A percentile compares a stretch with the other conserved stretches of the same genome.
Evolutionary conservation across 352 stramenopile species (phyloP).

Genomic region (Pythium utonaiense): DNA sequence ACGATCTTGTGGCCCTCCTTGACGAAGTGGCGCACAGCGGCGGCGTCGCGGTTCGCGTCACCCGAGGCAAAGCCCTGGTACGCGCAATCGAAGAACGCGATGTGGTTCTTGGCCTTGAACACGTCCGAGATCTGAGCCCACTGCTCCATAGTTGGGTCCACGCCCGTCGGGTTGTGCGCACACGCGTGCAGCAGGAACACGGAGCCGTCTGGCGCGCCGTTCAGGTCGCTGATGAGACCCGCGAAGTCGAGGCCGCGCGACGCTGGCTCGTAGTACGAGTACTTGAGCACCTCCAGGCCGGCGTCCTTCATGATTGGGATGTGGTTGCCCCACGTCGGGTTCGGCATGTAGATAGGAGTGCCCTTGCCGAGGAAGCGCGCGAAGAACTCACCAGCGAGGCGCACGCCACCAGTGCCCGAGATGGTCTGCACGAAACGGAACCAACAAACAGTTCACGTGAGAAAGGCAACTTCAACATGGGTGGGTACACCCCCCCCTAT

Average conservation of each 20-base stretch:
- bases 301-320: slow-evolving; percentile 92
- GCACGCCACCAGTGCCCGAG: slow-evolving; percentile 97
- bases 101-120: slow-evolving; percentile 95
- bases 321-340: slow-evolving; percentile 99
- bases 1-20: slow-evolving; percentile 97
- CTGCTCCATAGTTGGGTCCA: slow-evolving; percentile 97
- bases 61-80: slow-evolving; percentile 99
- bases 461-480: slow-evolving; percentile 10
- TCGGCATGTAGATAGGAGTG: slow-evolving; percentile 96
- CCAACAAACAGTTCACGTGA: background rate
- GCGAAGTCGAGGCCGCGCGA: slow-evolving; percentile 91
- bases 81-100: slow-evolving; percentile 99
- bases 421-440: slow-evolving; percentile 90
- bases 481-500: too few relatives aligned
- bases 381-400: slow-evolving; percentile 96
- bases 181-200: slow-evolving; percentile 98
- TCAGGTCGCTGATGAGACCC: slow-evolving; percentile 94
- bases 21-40: slow-evolving; percentile 94
- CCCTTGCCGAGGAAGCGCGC: slow-evolving; percentile 81
- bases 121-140: slow-evolving; percentile 96
- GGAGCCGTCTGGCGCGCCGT: slow-evolving; percentile 90
- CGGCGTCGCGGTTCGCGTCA: slow-evolving; percentile 94
- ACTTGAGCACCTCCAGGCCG: slow-evolving; percentile 73
- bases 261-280: slow-evolving; percentile 84
- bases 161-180: slow-evolving; percentile 98